A percentile compares a stretch with the other conserved stretches of the same genome.
phyloP scores from a whole-genome alignment of 192 early-diverging fungal genomes.

The Pilaira anomala region DNA sequence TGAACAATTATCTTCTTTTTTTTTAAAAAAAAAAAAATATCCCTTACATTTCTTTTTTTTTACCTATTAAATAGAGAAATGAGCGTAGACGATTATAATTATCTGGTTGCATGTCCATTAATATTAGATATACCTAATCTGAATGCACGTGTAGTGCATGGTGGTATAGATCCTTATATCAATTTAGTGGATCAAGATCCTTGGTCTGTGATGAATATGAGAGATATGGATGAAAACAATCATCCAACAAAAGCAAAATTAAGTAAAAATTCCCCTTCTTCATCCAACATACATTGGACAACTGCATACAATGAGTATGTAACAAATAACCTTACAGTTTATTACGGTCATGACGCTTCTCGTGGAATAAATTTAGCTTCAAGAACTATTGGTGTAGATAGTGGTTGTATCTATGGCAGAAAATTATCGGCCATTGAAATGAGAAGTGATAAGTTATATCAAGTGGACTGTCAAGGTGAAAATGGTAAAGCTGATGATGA shows the following conservation, averaged over 20 bases:
- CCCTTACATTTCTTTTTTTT: background rate
- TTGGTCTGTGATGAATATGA: conserved; percentile 58
- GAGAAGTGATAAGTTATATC: conserved; percentile 14
- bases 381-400: conserved; percentile 62
- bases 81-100: conserved; percentile 46
- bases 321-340: conserved; percentile 39
- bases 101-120: conserved; percentile 48
- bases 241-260: conserved; percentile 35
- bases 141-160: conserved; percentile 63
- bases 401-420: conserved; percentile 66
- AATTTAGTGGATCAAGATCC: conserved; percentile 52
- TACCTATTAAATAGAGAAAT: conserved; percentile 21
- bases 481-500: background rate
- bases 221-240: conserved; percentile 45
- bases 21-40: no score
- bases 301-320: no score
- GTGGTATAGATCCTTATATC: conserved; percentile 52
- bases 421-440: conserved; percentile 54
- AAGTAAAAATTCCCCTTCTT: conserved; percentile 35
- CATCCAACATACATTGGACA: background rate
- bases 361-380: conserved; percentile 51
- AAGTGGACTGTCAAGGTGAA: conserved; percentile 20
- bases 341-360: conserved; percentile 72
- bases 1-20: no score
- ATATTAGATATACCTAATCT: conserved; percentile 45